Evolutionary conservation across 129 eudicot genomes (phyloP), one percentile per base, ranked within the genome.

Genomic region (Smallanthus sonchifolius): DNA sequence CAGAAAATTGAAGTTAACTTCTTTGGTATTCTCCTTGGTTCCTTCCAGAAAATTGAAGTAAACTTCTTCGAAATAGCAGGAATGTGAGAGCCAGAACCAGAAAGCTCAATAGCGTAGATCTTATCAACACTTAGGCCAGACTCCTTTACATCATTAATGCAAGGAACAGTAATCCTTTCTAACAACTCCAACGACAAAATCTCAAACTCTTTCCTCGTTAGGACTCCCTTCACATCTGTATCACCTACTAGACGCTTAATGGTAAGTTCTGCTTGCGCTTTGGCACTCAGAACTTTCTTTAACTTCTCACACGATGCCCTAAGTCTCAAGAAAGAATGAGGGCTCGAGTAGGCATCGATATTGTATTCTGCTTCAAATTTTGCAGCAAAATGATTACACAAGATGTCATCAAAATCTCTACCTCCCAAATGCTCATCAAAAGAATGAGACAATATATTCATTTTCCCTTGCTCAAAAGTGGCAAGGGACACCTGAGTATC

Each of bases 131-230:
- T 63, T 65, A 89, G 35, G 35, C 92, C 86, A 66, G 96, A 79
- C 8, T 84, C 88, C 6, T 32, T 28, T 77, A 87, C 30, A 65
- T 91, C 97, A 72, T 83, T 82, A 3, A 42, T 67, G 74, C 96
- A 89, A 11, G 91, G 91, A 80, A 72, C 10, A 28, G 74, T 73
- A 72, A 92, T 72, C 75, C 89, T 89, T 39, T 85, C 86, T 56
- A 92, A 40, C 69, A 92, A 82, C 1, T 70, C 70, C 8, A 72
- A 54, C 2, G 96, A 88, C 63, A 89, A 73, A 40, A 74, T 82
- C 85, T 92, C 96, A 85, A 92, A 92, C 59, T 92, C 95, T n/a
- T 92, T 90, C 80, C 96, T 87, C n/a, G 81, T 92, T 16, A 92
- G 89, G 48, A 70, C 74, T 32, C 98, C 98, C 45, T 60, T 85